phyloP scores from a whole-genome alignment of 768 basidiomycete genomes.

The Lactifluus piperatus region DNA sequence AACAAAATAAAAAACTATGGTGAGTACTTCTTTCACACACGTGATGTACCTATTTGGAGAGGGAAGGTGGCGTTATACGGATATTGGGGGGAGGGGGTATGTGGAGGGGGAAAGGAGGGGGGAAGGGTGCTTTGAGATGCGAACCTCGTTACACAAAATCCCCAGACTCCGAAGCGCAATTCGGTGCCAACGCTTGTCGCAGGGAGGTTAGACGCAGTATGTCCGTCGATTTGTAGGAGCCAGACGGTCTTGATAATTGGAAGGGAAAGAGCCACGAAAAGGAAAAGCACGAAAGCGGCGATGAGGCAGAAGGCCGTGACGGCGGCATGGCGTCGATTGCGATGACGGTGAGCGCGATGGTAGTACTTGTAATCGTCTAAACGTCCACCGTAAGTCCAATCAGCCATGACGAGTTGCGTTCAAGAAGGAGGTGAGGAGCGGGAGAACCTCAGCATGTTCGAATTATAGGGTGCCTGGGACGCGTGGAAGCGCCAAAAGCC shows the following conservation, averaged over 20 bases:
- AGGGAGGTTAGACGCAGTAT: constrained; percentile 24
- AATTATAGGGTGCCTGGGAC: not conserved
- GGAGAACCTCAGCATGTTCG: not conserved
- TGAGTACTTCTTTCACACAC: not conserved
- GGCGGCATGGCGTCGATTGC: constrained; percentile 40
- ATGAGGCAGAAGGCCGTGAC: constrained; percentile 44
- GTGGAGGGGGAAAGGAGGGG: too few relatives aligned
- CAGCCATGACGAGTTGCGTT: not conserved
- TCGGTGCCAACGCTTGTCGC: constrained; percentile 47
- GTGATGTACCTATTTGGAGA: not conserved
- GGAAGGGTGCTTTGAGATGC: not conserved
- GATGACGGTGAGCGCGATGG: not conserved
- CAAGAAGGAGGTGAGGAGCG: not conserved
- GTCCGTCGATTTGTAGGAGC: constrained; percentile 40
- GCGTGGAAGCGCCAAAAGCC: not conserved
- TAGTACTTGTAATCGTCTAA: not conserved
- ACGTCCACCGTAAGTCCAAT: not conserved
- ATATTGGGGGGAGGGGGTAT: not conserved
- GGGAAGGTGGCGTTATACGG: too few relatives aligned
- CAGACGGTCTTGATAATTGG: constrained; percentile 67
- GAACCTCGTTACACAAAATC: constrained; percentile 59
- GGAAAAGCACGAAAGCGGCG: constrained; percentile 58
- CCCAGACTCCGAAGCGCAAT: constrained; percentile 77
- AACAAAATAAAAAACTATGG: too few relatives aligned
- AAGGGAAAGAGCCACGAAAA: constrained; percentile 67